These are phyloP conservation scores for Verticillium klebahnii DNA, from an alignment of 2,329 filamentous ascomycete genomes.

Conservation along the genomic window DNA sequence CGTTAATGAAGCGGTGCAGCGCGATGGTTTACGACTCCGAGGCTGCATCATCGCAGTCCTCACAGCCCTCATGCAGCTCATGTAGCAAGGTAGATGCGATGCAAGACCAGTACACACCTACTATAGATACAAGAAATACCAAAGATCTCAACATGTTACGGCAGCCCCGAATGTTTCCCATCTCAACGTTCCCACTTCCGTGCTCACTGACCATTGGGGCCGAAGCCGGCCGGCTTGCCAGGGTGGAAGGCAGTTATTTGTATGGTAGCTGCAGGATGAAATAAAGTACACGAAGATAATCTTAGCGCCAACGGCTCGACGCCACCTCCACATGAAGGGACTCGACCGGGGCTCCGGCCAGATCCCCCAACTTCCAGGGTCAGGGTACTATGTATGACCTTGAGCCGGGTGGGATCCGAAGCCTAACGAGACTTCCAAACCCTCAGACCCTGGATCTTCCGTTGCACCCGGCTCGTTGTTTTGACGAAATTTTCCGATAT, in stretches of 20 bases:
- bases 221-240: not conserved
- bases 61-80: not conserved
- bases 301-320: not conserved
- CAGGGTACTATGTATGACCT: not conserved
- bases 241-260: not conserved
- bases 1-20: not conserved
- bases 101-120: not conserved
- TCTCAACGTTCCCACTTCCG: not conserved
- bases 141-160: not conserved
- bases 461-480: not conserved
- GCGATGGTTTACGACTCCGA: not conserved
- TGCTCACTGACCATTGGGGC: not conserved
- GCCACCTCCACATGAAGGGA: not conserved
- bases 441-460: not conserved
- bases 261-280: no score
- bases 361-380: no score
- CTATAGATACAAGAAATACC: not conserved
- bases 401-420: not conserved
- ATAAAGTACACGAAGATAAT: not conserved
- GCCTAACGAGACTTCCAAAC: no score
- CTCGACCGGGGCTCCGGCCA: no score
- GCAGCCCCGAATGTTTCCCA: not conserved
- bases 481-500: not conserved
- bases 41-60: not conserved
- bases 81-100: not conserved